Evolutionary conservation across 176 grass and related monocot genomes (phyloP).

Genomic region (Raddia distichophylla): DNA sequence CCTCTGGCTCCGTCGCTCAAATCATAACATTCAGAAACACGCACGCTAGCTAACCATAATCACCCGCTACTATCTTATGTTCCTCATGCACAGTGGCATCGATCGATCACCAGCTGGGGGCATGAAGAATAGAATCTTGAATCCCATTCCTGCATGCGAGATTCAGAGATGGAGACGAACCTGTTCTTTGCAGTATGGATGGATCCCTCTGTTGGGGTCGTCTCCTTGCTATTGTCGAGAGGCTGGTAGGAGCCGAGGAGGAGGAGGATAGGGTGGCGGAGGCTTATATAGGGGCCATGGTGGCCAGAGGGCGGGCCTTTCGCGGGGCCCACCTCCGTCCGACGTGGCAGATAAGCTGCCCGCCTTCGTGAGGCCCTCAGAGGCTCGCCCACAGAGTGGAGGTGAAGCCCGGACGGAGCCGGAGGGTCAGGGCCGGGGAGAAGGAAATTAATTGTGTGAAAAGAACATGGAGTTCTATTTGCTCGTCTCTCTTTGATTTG

Average conservation of each 20-base stretch:
- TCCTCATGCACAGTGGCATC: too few relatives aligned
- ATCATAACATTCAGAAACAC: too few relatives aligned
- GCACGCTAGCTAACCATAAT: too few relatives aligned
- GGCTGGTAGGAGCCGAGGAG: neutral
- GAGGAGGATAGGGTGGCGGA: conserved; percentile 40
- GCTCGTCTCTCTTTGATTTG: too few relatives aligned
- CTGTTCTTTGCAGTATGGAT: conserved; percentile 14
- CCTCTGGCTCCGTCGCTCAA: too few relatives aligned
- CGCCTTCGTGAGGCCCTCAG: conserved; percentile 52
- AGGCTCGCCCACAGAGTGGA: conserved; percentile 35
- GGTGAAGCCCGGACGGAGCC: too few relatives aligned
- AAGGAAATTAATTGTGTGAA: too few relatives aligned
- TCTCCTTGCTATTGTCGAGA: neutral
- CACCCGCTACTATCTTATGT: too few relatives aligned
- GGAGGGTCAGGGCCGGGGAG: too few relatives aligned
- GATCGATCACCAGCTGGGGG: neutral
- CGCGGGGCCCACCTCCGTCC: conserved; percentile 25
- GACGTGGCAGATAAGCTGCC: conserved; percentile 68
- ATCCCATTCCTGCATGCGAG: neutral
- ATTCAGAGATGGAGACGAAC: neutral
- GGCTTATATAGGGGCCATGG: conserved; percentile 60
- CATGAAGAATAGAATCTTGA: neutral
- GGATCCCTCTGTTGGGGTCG: neutral
- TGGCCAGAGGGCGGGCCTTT: conserved; percentile 16
- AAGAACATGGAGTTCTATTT: too few relatives aligned